Base-by-base conservation (phyloP, 768 basidiomycete species). In the Lactifluus piperatus region DNA sequence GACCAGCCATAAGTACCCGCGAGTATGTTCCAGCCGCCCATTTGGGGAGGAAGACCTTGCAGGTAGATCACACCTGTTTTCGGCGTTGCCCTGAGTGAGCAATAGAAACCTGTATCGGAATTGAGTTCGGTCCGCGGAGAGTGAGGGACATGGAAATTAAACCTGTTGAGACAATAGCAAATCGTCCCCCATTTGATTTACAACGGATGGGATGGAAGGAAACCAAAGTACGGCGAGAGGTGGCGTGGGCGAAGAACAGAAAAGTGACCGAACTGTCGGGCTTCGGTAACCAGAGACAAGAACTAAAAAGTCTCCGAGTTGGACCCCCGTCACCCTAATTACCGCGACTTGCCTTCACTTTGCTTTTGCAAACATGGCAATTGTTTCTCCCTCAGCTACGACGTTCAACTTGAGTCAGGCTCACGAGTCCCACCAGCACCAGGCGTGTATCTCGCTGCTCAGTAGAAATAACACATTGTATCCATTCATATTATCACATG, bases 21-120 rank as follows among this genome's bases (percentile, higher is more conserved):
- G 37, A 24, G 36, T 30, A 11, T 60, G 58, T 55, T 56, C 54
- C 45, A 60, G 53, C 53, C 58, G 53, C 59, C 59, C 50, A 56
- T 61, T 61, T 61, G 54, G 56, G 58, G 36, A 48, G 54, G 45
- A 51, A 41, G 50, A 41, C 29, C 16, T n/a, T 51, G 49, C 44
- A 51, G 44, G 60, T 56, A 56, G 54, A 60, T 60, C 60, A 52
- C 60, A 47, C 44, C 41, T 56, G 44, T 48, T 56, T 46, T 56
- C 50, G 60, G 54, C 54, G 54, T 47, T 61, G 50, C 56, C 60
- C 55, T 39, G 36, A 14, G 24, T 24, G 45, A 29, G 36, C 44
- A 41, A 47, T 51, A 51, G 43, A 34, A 20, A 55, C 46, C 44
- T 47, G 59, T 52, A 18, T 22, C 43, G 56, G 34, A 56, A 56